phyloP scores from a whole-genome alignment of 108 stramenopile genomes.

The Skeletonema tropicum region DNA sequence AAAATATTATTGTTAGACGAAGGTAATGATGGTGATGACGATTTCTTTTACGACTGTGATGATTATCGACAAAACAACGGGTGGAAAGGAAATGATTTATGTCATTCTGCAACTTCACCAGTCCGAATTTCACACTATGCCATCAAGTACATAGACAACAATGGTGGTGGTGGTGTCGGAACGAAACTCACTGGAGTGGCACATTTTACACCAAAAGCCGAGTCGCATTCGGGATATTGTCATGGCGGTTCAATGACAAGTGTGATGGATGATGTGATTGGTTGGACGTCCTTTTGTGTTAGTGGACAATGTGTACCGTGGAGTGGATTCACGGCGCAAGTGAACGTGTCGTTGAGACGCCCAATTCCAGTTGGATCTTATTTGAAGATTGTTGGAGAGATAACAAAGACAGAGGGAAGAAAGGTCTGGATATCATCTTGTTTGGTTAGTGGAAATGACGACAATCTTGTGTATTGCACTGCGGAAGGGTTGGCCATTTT shows the following conservation, averaged over 20 bases:
- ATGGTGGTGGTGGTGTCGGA: constrained; percentile 60
- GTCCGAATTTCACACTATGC: constrained; percentile 73
- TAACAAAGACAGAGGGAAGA: constrained; percentile 65
- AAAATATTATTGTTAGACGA: constrained; percentile 2
- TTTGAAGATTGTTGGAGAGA: constrained; percentile 54
- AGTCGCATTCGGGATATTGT: constrained; percentile 82
- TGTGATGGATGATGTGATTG: constrained; percentile 86
- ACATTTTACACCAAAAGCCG: constrained; percentile 72
- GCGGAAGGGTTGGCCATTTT: constrained; percentile 73
- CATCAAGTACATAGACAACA: constrained; percentile 42
- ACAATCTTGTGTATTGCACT: constrained; percentile 51
- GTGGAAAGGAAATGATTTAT: constrained; percentile 68
- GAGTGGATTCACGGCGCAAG: constrained; percentile 87
- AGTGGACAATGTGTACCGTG: constrained; percentile 74
- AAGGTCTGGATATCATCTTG: constrained; percentile 68
- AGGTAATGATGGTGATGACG: constrained; percentile 26
- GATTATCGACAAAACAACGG: constrained; percentile 62
- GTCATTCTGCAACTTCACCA: constrained; percentile 64
- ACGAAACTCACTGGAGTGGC: constrained; percentile 74
- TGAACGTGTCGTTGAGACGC: constrained; percentile 66
- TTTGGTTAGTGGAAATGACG: constrained; percentile 42
- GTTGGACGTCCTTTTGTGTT: constrained; percentile 78
- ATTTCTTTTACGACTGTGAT: background rate
- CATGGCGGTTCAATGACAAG: constrained; percentile 85
- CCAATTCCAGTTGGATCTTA: constrained; percentile 65